phyloP scores from a whole-genome alignment of 2,329 filamentous ascomycete species.

The Stagonosporopsis rhizophila region DNA sequence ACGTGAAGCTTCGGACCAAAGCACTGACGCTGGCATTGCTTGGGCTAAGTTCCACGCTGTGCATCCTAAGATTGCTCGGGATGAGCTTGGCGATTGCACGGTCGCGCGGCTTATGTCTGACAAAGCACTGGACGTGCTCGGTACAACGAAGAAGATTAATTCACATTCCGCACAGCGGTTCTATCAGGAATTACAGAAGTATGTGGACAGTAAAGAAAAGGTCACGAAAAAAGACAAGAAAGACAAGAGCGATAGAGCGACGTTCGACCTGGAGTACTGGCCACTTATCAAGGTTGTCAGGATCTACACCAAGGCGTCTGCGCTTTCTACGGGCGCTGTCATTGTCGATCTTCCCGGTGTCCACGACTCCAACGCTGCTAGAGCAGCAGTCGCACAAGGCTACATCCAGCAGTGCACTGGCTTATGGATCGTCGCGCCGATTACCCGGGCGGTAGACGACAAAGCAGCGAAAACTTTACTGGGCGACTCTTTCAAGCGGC shows the following conservation, averaged over 20 bases:
- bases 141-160: constrained; percentile 52
- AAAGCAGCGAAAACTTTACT: constrained; percentile 65
- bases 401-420: constrained; percentile 68
- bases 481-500: constrained; percentile 64
- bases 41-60: constrained; percentile 61
- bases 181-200: constrained; percentile 56
- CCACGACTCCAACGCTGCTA: constrained; percentile 66
- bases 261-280: constrained; percentile 52
- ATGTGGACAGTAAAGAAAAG: constrained; percentile 65
- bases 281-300: constrained; percentile 63
- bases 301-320: constrained; percentile 59
- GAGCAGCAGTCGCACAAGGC: constrained; percentile 62
- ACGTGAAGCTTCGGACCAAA: constrained; percentile 49
- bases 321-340: constrained; percentile 61
- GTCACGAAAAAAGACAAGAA: constrained; percentile 41
- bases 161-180: constrained; percentile 52
- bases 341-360: constrained; percentile 67
- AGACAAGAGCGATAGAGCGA: constrained; percentile 25
- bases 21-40: constrained; percentile 58
- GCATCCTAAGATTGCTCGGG: constrained; percentile 53
- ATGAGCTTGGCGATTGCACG: constrained; percentile 47
- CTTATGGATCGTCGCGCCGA: constrained; percentile 69
- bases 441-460: constrained; percentile 66
- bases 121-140: constrained; percentile 55
- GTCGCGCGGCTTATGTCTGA: constrained; percentile 54